Percentiles rank a stretch among this genome's conserved stretches.
These are phyloP conservation scores for Trichoderma reesei DNA, from an alignment of 495 filamentous ascomycete species.

Conservation along the genomic window DNA sequence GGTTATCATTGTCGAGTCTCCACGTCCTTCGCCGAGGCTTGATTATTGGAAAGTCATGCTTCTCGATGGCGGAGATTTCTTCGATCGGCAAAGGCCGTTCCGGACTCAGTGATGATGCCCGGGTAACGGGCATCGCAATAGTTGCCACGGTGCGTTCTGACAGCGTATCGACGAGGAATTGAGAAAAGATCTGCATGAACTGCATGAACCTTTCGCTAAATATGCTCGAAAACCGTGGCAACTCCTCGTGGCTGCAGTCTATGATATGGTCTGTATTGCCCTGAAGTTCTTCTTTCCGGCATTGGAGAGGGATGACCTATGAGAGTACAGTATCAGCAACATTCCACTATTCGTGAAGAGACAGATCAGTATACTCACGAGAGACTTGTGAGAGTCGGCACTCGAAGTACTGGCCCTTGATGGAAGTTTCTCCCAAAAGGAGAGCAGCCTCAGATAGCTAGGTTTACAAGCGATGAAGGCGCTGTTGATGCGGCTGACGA, in stretches of 20 bases:
- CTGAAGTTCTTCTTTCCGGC: not conserved
- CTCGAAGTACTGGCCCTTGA: not conserved
- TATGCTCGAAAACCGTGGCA: not conserved
- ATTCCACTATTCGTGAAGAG: not conserved
- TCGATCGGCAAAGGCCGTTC: not conserved
- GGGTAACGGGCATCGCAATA: not conserved
- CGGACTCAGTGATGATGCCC: not conserved
- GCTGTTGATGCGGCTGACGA: not conserved
- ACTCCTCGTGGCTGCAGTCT: not conserved
- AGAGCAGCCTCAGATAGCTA: not conserved
- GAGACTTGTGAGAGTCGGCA: not conserved
- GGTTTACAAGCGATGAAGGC: not conserved
- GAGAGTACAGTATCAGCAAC: not conserved
- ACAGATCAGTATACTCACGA: not conserved
- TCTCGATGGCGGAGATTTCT: not conserved
- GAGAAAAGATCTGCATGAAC: constrained; percentile 1
- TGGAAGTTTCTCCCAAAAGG: not conserved
- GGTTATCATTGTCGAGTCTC: not conserved
- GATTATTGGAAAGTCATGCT: not conserved
- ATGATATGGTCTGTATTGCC: not conserved
- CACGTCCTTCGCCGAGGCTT: not conserved
- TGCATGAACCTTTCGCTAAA: constrained; percentile 3
- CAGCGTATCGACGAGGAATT: not conserved
- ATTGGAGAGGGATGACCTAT: not conserved
- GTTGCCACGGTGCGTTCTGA: not conserved